Evolutionary conservation across 2,329 filamentous ascomycete species (phyloP), one percentile per base, ranked within the genome.

Genomic region (Alternaria sp.): DNA sequence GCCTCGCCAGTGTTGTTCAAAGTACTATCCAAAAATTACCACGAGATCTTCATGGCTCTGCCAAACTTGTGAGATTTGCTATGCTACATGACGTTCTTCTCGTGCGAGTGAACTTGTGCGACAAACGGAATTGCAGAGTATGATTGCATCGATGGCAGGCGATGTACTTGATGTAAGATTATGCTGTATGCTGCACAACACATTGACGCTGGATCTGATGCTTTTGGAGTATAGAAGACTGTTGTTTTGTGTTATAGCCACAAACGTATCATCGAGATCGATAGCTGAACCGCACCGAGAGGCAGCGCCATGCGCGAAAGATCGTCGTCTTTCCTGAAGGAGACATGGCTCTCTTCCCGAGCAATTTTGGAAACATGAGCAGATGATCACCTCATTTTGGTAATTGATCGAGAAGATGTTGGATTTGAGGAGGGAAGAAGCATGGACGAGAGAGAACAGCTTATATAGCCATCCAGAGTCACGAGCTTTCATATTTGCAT

Each of bases 251-350:
- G 4, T 32, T 1, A 15, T 32, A 15, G 30, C 3, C 30, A 32
- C 13, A 32, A 32, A 32, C 30, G 3, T 5, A 36, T 36, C 2
- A 0, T 1, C 30, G 32, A 36, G 32, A 36, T 36, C 13, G 32
- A 36, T 36, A 36, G 0, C 32, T 15, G 4, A 36, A 0, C 1
- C 7, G 1, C 1, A 1, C 7, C 7, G 32, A 36, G 13, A n/a
- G 32, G 1, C 32, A 36, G 30, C 0, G 7, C 7, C 30, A 36
- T 36, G 30, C 0, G 30, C 6, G 1, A 0, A n/a, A 15, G 1
- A 0, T 36, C 3, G 3, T 9, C 30, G 3, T n/a, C 4, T 36
- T 36, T 36, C 3, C 30, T 5, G 30, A n/a, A 36, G 6, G 32
- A 36, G 32, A 36, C 15, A 32, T n/a, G n/a, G n/a, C n/a, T n/a